These are phyloP conservation scores for Vigna radiata DNA, from an alignment of 306 rosid species.

Conservation along the genomic window DNA sequence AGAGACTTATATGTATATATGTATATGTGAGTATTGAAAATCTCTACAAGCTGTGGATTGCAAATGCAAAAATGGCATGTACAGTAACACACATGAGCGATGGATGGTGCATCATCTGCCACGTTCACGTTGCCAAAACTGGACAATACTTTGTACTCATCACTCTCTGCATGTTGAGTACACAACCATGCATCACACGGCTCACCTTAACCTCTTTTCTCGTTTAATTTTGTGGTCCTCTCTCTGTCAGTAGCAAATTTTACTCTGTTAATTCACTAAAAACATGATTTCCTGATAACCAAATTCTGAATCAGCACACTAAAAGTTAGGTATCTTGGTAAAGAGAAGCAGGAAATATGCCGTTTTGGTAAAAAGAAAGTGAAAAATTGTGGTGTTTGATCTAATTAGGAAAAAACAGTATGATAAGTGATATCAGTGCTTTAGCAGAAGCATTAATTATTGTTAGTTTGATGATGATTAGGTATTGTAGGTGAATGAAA, in stretches of 20 bases:
- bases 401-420: not conserved
- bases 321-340: too few species aligned
- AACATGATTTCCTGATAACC: too few species aligned
- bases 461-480: conserved; percentile 5
- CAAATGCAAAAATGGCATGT: conserved; percentile 39
- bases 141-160: conserved; percentile 6
- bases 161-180: conserved; percentile 7
- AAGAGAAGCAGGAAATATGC: too few species aligned
- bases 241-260: too few species aligned
- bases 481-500: conserved; percentile 40
- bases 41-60: too few species aligned
- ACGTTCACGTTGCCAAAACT: conserved; percentile 41
- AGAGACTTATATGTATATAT: too few species aligned
- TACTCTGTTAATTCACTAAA: too few species aligned
- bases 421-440: not conserved
- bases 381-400: too few species aligned
- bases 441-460: not conserved
- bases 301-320: too few species aligned
- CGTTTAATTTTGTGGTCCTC: conserved; percentile 44
- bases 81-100: conserved; percentile 57
- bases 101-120: conserved; percentile 55
- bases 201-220: not conserved
- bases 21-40: too few species aligned
- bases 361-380: too few species aligned
- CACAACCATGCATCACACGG: not conserved